Evolutionary conservation across 495 filamentous ascomycete species (phyloP).

Genomic region (Lichenothelia convexa): DNA sequence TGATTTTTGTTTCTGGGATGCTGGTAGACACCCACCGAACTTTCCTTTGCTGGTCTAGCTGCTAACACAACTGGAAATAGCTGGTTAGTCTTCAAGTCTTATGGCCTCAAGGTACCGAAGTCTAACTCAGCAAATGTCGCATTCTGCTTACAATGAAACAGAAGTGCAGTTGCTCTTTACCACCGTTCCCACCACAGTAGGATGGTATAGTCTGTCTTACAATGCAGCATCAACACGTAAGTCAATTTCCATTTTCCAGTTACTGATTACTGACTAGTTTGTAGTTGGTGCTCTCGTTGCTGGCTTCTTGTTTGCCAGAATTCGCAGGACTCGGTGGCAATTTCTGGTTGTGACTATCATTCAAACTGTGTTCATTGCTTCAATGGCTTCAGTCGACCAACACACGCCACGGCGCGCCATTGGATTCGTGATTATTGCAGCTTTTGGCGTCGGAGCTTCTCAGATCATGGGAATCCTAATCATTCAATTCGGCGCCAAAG

Average conservation of each 20-base stretch:
- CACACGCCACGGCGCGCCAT: not conserved
- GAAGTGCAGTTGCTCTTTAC: not conserved
- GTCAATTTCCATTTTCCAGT: not conserved
- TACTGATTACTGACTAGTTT: not conserved
- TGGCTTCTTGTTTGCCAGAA: not conserved
- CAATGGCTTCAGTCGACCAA: not conserved
- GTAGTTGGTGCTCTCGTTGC: not conserved
- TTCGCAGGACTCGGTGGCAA: not conserved
- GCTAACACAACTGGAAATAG: not conserved
- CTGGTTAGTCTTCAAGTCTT: not conserved
- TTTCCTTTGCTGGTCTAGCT: not conserved
- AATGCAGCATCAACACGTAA: not conserved
- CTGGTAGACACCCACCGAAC: not conserved
- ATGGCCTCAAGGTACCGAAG: not conserved
- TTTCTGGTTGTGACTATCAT: not conserved
- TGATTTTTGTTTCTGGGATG: not conserved
- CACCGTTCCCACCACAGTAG: not conserved
- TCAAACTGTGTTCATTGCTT: not conserved
- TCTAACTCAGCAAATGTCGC: not conserved
- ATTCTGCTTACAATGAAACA: not conserved
- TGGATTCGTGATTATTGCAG: not conserved
- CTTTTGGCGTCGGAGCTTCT: not conserved
- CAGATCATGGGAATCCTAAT: not conserved
- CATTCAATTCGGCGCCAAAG: not conserved
- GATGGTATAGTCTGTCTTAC: not conserved